These are phyloP conservation scores for Dactylonectria macrodidyma DNA, from an alignment of 2,329 filamentous ascomycete genomes.

Conservation along the genomic window DNA sequence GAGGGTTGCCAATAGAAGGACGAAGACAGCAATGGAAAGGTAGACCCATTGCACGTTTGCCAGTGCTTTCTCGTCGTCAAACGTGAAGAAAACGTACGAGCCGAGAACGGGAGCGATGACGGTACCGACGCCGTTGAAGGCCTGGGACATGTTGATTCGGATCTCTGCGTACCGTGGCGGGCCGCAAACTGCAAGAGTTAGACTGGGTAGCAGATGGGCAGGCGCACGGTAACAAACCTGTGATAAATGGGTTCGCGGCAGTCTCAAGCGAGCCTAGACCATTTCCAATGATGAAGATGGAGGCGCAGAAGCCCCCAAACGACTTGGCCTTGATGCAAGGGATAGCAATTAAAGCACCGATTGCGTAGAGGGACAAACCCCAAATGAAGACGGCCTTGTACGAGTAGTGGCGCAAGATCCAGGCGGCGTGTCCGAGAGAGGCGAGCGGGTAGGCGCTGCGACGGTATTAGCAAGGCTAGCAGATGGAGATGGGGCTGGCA, in stretches of 20 bases:
- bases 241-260: slow-evolving; percentile 82
- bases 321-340: slow-evolving; percentile 72
- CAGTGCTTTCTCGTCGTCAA: slow-evolving; percentile 69
- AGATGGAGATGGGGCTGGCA: slow-evolving; percentile 47
- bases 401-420: slow-evolving; percentile 74
- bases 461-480: slow-evolving; percentile 20
- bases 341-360: slow-evolving; percentile 71
- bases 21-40: slow-evolving; percentile 80
- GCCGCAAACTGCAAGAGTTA: slow-evolving; percentile 55
- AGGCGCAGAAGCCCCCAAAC: slow-evolving; percentile 81
- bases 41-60: slow-evolving; percentile 84
- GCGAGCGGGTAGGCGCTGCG: slow-evolving; percentile 76
- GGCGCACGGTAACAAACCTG: slow-evolving; percentile 52
- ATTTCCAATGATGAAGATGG: slow-evolving; percentile 81
- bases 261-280: slow-evolving; percentile 83
- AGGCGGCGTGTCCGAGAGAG: slow-evolving; percentile 76
- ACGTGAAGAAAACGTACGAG: slow-evolving; percentile 80
- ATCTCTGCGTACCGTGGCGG: slow-evolving; percentile 81
- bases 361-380: slow-evolving; percentile 76
- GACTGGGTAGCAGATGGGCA: rapidly evolving
- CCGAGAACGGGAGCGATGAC: slow-evolving; percentile 81
- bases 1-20: slow-evolving; percentile 75
- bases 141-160: slow-evolving; percentile 83
- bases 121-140: slow-evolving; percentile 82
- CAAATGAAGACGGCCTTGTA: slow-evolving; percentile 79